A percentile compares a stretch with the other conserved stretches of the same genome.
These are phyloP conservation scores for Pseudozyma sp. DNA, from an alignment of 1,284 basidiomycete species.

Conservation along the genomic window DNA sequence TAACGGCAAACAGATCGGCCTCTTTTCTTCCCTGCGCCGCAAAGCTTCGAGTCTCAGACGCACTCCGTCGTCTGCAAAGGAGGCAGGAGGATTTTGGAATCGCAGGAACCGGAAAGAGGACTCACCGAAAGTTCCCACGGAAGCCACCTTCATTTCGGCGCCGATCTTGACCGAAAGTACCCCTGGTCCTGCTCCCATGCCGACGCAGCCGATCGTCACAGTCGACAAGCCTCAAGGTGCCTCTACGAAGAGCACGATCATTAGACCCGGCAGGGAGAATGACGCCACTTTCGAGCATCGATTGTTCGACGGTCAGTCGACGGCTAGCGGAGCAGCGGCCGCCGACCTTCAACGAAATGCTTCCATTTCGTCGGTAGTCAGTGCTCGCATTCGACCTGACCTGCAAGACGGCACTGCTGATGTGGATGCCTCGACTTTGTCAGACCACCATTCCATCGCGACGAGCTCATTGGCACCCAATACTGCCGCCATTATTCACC, in stretches of 20 bases:
- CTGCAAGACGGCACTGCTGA: constrained; percentile 48
- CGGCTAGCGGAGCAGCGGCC: not conserved
- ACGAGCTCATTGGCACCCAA: constrained; percentile 38
- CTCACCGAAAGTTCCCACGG: constrained; percentile 29
- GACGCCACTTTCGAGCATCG: constrained; percentile 39
- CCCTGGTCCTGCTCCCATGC: constrained; percentile 16
- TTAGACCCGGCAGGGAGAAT: not conserved
- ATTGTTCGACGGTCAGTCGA: constrained; percentile 14
- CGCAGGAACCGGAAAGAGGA: constrained; percentile 25
- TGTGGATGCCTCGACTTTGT: constrained; percentile 14
- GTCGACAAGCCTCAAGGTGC: constrained; percentile 7
- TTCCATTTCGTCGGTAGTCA: constrained; percentile 37
- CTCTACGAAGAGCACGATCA: not conserved
- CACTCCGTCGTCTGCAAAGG: constrained; percentile 31
- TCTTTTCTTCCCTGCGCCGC: constrained; percentile 55
- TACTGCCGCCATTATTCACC: constrained; percentile 56
- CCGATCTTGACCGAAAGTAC: constrained; percentile 29
- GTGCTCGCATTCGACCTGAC: constrained; percentile 30
- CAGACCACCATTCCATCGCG: constrained; percentile 8
- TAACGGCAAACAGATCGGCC: constrained; percentile 30
- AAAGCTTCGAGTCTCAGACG: constrained; percentile 47
- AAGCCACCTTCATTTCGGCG: constrained; percentile 43
- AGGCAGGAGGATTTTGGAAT: constrained; percentile 29
- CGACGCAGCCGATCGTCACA: constrained; percentile 22
- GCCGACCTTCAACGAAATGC: constrained; percentile 34